phyloP scores from a whole-genome alignment of 2,329 filamentous ascomycete species.

The Helotiales sp. region DNA sequence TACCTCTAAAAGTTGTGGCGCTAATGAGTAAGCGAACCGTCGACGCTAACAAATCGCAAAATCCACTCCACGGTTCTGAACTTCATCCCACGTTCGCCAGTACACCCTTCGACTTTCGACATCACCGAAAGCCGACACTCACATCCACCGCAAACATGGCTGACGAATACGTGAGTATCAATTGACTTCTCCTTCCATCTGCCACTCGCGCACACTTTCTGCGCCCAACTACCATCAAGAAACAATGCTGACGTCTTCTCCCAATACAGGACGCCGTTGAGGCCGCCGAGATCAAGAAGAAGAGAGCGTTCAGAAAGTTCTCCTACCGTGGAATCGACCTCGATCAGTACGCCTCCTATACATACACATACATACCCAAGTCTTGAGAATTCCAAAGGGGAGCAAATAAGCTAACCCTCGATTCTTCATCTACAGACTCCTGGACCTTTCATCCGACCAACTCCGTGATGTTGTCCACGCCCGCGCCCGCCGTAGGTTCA shows the following conservation, averaged over 20 bases:
- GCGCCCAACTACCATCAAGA: neutral
- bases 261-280: constrained; percentile 83
- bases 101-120: constrained; percentile 39
- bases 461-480: constrained; percentile 99
- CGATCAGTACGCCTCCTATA: constrained; percentile 79
- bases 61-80: constrained; percentile 18
- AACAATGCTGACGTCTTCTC: constrained; percentile 43
- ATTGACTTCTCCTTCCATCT: constrained; percentile 19
- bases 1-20: neutral
- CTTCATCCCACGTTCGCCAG: constrained; percentile 27
- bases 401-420: constrained; percentile 43
- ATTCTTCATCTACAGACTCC: constrained; percentile 69
- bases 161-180: constrained; percentile 75
- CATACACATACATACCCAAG: constrained; percentile 30
- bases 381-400: constrained; percentile 43
- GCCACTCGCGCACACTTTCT: neutral
- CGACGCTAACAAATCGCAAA: constrained; percentile 28
- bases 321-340: constrained; percentile 99
- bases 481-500: constrained; percentile 97
- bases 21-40: constrained; percentile 15
- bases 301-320: constrained; percentile 99
- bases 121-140: constrained; percentile 37
- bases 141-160: constrained; percentile 70
- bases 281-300: constrained; percentile 99
- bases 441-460: constrained; percentile 97